Evolutionary conservation across 441 rosid species (phyloP).

Genomic region (Cnidoscolus chayamansa): DNA sequence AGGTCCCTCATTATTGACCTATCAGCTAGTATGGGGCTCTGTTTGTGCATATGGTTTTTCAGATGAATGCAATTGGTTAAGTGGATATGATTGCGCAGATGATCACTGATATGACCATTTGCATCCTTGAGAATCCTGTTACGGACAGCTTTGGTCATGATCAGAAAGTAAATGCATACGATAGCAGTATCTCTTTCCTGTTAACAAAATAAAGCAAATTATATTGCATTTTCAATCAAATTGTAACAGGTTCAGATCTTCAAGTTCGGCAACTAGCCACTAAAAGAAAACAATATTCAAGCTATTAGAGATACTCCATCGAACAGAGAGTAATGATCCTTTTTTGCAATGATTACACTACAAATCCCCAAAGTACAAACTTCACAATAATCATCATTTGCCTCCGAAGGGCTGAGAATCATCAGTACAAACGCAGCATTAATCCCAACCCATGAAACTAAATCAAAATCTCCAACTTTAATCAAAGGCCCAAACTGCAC

Average conservation of each 20-base stretch:
- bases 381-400: conserved; percentile 19
- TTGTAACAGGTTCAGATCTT: conserved; percentile 31
- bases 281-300: conserved; percentile 29
- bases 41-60: conserved; percentile 98
- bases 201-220: conserved; percentile 39
- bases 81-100: conserved; percentile 93
- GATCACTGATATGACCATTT: conserved; percentile 86
- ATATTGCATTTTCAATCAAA: conserved; percentile 37
- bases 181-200: conserved; percentile 31
- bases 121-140: conserved; percentile 82
- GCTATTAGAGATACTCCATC: conserved; percentile 29
- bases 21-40: conserved; percentile 73
- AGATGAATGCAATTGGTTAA: conserved; percentile 94
- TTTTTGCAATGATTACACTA: conserved; percentile 18
- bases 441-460: conserved; percentile 29
- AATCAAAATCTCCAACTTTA: conserved; percentile 24
- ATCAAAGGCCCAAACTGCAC: conserved; percentile 14
- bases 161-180: conserved; percentile 39
- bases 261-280: conserved; percentile 23
- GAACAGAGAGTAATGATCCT: conserved; percentile 17
- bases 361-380: conserved; percentile 18
- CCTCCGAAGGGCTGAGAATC: conserved; percentile 22
- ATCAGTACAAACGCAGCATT: conserved; percentile 17
- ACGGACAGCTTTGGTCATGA: conserved; percentile 76
- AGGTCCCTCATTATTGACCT: conserved; percentile 88